Conservation (phyloP, 257 asterid genomes). For the Verbascum thapsus region DNA sequence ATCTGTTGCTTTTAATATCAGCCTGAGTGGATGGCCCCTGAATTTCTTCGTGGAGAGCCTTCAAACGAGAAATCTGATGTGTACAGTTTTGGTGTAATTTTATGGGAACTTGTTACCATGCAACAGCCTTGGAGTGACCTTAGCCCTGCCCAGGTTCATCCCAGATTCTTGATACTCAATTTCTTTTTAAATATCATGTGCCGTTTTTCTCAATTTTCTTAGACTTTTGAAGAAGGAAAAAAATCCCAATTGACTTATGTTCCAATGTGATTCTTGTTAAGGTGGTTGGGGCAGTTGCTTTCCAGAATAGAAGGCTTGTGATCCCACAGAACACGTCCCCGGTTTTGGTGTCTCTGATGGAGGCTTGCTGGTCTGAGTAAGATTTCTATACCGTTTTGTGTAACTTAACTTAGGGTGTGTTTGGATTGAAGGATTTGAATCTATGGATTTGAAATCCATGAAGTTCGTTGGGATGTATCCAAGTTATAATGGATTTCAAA, state of each 20-base stretch:
- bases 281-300: conserved; percentile 99
- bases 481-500: too few species aligned
- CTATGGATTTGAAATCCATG: too few species aligned
- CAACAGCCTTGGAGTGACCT: conserved; percentile 97
- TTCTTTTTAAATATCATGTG: neutral
- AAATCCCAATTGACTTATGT: neutral
- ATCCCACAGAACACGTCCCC: conserved; percentile 79
- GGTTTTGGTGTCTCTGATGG: conserved; percentile 69
- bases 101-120: conserved; percentile 95
- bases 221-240: neutral
- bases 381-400: conserved; percentile 24
- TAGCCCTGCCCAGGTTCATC: conserved; percentile 81
- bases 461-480: too few species aligned
- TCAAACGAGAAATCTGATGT: conserved; percentile 95
- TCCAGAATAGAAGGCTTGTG: conserved; percentile 84
- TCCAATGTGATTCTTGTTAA: conserved; percentile 11
- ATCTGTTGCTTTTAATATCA: conserved; percentile 55
- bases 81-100: conserved; percentile 84
- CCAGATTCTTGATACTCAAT: too few species aligned
- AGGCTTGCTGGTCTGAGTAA: conserved; percentile 97
- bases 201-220: neutral
- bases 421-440: neutral
- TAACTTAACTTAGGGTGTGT: neutral
- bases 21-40: conserved; percentile 99
- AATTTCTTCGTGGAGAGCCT: conserved; percentile 97